Percentiles rank a stretch among this genome's conserved stretches.
Evolutionary conservation across 2,329 filamentous ascomycete species (phyloP).

Genomic region (Bipolaris cookei): DNA sequence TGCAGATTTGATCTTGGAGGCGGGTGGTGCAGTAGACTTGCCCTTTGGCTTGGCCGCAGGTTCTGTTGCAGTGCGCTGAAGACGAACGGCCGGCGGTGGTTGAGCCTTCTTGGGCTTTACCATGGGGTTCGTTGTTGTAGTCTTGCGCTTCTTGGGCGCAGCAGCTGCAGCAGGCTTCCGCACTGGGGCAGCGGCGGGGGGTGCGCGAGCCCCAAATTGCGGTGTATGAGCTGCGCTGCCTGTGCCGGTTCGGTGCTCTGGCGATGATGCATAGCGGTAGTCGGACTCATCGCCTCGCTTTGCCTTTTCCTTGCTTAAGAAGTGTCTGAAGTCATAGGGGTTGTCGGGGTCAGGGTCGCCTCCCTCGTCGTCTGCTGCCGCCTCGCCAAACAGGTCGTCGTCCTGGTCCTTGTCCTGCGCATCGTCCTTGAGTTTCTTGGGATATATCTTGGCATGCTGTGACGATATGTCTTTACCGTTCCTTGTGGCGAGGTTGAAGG

Average conservation of each 20-base stretch:
- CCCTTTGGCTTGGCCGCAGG: conserved; percentile 21
- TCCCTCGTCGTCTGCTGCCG: conserved; percentile 38
- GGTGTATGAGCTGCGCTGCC: conserved; percentile 42
- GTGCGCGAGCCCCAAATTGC: conserved; percentile 31
- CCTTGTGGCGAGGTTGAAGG: conserved; percentile 82
- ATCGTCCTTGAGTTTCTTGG: conserved; percentile 33
- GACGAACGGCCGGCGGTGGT: conserved; percentile 39
- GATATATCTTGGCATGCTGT: conserved; percentile 70
- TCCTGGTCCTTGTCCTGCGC: conserved; percentile 37
- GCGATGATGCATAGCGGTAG: conserved; percentile 34
- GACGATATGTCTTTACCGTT: conserved; percentile 68
- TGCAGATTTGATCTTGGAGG: conserved; percentile 43
- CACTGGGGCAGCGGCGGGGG: conserved; percentile 17
- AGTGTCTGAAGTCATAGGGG: conserved; percentile 59
- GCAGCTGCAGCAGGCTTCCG: conserved; percentile 20
- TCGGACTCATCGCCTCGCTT: conserved; percentile 46
- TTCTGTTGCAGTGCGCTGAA: conserved; percentile 43
- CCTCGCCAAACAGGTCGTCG: conserved; percentile 41
- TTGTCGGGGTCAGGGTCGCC: conserved; percentile 53
- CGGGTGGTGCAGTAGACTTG: conserved; percentile 29
- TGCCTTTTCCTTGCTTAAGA: conserved; percentile 43
- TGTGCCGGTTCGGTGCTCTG: conserved; percentile 39
- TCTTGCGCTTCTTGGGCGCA: conserved; percentile 41
- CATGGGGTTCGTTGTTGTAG: conserved; percentile 27
- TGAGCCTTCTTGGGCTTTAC: conserved; percentile 36